phyloP scores from a whole-genome alignment of 768 basidiomycete species.

The Tephrocybe sp. region DNA sequence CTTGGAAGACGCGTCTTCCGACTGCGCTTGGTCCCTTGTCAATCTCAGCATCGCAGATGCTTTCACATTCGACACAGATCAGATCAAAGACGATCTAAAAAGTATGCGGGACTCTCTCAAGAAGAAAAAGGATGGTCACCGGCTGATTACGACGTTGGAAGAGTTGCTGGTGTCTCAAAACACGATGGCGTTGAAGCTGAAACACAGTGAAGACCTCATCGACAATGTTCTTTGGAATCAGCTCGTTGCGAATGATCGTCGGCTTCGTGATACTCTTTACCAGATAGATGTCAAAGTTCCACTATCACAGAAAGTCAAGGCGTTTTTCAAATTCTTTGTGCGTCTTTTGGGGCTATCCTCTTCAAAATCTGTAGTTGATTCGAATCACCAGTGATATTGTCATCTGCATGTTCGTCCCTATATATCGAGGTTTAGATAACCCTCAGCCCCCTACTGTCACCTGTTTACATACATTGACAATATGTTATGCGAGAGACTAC shows the following conservation, averaged over 20 bases:
- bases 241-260: background rate
- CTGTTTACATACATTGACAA: too few species aligned
- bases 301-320: background rate
- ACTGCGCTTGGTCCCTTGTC: constrained; percentile 14
- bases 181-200: constrained; percentile 3
- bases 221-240: background rate
- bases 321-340: background rate
- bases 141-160: constrained; percentile 2
- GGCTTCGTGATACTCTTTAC: background rate
- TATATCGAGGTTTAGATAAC: too few species aligned
- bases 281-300: background rate
- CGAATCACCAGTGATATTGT: too few species aligned
- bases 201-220: background rate
- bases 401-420: too few species aligned
- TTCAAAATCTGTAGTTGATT: too few species aligned
- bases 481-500: too few species aligned
- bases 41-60: constrained; percentile 12
- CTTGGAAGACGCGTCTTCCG: constrained; percentile 7
- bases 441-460: too few species aligned
- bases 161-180: constrained; percentile 4
- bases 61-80: constrained; percentile 11
- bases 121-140: constrained; percentile 6
- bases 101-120: constrained; percentile 7
- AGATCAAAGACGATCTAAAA: constrained; percentile 8
- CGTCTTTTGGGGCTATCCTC: background rate